Percentiles rank a stretch among this genome's conserved stretches.
Evolutionary conservation across 805 yeast genomes (phyloP).

Genomic region (Myxozyma nipponensis): DNA sequence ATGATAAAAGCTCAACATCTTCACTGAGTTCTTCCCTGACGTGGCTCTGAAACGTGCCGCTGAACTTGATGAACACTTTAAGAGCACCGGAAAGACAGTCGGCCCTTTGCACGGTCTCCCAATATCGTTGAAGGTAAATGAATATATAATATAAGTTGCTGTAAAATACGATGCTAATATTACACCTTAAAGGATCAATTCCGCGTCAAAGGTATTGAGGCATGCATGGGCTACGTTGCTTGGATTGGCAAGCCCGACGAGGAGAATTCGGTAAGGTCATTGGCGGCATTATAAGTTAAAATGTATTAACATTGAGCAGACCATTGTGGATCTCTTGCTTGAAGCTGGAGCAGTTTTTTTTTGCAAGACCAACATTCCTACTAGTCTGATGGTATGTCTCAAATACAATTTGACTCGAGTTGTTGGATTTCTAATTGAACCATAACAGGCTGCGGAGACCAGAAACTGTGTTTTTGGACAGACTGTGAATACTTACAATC

Average conservation of each 20-base stretch:
- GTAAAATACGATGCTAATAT: background rate
- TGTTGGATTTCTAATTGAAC: background rate
- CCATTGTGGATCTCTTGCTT: constrained; percentile 42
- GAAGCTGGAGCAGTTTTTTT: constrained; percentile 52
- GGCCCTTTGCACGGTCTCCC: constrained; percentile 71
- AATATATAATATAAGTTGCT: background rate
- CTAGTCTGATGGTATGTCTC: constrained; percentile 34
- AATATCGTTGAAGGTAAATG: constrained; percentile 47
- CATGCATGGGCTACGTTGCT: constrained; percentile 50
- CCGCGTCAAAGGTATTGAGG: constrained; percentile 46
- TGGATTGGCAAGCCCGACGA: constrained; percentile 40
- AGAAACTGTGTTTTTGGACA: constrained; percentile 45
- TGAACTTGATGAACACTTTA: constrained; percentile 50
- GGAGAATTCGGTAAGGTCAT: constrained; percentile 38
- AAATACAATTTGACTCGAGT: background rate
- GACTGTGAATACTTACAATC: constrained; percentile 46
- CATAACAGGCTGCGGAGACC: constrained; percentile 46
- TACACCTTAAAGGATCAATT: constrained; percentile 39
- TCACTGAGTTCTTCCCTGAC: constrained; percentile 46
- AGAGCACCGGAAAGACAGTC: constrained; percentile 44
- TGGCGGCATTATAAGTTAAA: background rate
- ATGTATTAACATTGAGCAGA: constrained; percentile 3
- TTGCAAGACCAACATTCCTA: constrained; percentile 53
- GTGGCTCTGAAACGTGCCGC: constrained; percentile 57
- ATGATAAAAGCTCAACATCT: constrained; percentile 31